Evolutionary conservation across 2,329 filamentous ascomycete species (phyloP).

Genomic region (Didymella glomerata): DNA sequence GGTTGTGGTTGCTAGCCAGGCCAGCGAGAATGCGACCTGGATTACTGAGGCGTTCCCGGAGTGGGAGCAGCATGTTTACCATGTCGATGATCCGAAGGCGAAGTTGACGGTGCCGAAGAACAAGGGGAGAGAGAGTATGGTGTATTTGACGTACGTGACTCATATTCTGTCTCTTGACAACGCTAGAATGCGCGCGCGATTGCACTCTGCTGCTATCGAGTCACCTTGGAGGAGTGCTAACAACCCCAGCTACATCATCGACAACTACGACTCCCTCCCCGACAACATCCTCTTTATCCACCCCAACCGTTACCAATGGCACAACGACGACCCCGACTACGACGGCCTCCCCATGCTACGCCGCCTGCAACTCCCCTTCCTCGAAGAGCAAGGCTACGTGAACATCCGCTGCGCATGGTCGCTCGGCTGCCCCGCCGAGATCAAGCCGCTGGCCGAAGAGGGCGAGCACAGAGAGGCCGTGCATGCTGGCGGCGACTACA

Average conservation of each 20-base stretch:
- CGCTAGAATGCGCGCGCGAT: not conserved
- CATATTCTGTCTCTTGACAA: too few species aligned
- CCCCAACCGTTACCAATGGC: constrained; percentile 56
- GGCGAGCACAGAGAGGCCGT: constrained; percentile 54
- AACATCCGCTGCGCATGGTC: constrained; percentile 64
- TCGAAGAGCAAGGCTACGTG: constrained; percentile 61
- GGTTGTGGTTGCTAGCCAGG: constrained; percentile 51
- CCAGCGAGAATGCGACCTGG: constrained; percentile 54
- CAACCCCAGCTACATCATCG: constrained; percentile 49
- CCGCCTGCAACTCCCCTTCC: constrained; percentile 59
- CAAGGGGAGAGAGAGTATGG: constrained; percentile 61
- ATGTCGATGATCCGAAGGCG: constrained; percentile 52
- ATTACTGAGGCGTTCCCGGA: constrained; percentile 49
- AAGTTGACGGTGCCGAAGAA: constrained; percentile 56
- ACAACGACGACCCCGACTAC: constrained; percentile 63
- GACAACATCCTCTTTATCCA: constrained; percentile 55
- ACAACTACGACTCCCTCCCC: constrained; percentile 52
- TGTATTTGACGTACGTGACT: constrained; percentile 56
- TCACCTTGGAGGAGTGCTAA: not conserved
- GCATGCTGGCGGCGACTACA: constrained; percentile 60
- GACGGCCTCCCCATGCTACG: constrained; percentile 60
- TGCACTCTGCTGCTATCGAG: too few species aligned
- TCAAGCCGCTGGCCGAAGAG: constrained; percentile 56
- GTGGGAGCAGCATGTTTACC: constrained; percentile 55
- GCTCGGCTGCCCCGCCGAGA: constrained; percentile 61